Percentiles rank a stretch among this genome's conserved stretches.
Evolutionary conservation across 176 grass and related monocot species (phyloP).

Genomic region (bread wheat (Triticum aestivum)): IWGSC_CS_RefSeq_v2.1 NC_057797.1:396985850-396986349

Average conservation of each 20-base stretch:
- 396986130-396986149: background rate
- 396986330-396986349: conserved; percentile 28
- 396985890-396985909: background rate
- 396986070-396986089: background rate
- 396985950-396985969: background rate
- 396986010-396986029: background rate
- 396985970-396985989: background rate
- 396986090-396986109: background rate
- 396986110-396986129: background rate
- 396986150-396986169: background rate
- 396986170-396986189: too few species aligned
- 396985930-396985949: background rate
- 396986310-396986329: conserved; percentile 32
- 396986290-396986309: conserved; percentile 28
- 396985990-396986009: background rate
- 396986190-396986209: too few species aligned
- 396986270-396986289: background rate
- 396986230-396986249: background rate
- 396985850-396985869: background rate
- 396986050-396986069: background rate
- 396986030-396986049: background rate
- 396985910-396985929: background rate
- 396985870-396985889: background rate
- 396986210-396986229: too few species aligned
- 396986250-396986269: background rate